phyloP scores from a whole-genome alignment of 2,329 filamentous ascomycete genomes.

The Pyrenophora seminiperda region DNA sequence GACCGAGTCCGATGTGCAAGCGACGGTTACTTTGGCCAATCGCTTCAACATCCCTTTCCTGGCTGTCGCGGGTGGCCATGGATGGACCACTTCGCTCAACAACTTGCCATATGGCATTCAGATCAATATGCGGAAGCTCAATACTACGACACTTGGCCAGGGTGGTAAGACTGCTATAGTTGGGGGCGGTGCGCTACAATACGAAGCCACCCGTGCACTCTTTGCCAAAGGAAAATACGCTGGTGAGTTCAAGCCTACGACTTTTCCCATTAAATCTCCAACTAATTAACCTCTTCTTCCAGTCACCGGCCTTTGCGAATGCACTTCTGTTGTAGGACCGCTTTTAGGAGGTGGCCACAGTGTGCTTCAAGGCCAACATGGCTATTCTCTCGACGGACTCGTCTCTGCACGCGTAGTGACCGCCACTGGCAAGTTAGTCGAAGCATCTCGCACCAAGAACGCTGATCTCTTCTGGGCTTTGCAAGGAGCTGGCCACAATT shows the following conservation, averaged over 20 bases:
- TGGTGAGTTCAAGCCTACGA: slow-evolving; percentile 22
- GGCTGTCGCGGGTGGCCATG: slow-evolving; percentile 44
- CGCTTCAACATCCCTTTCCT: slow-evolving; percentile 44
- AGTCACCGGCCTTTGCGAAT: slow-evolving; percentile 29
- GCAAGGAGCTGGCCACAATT: slow-evolving; percentile 47
- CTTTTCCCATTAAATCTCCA: not conserved
- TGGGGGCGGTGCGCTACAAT: slow-evolving; percentile 35
- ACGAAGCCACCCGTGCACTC: slow-evolving; percentile 33
- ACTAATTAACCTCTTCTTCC: not conserved
- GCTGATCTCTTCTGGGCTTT: slow-evolving; percentile 50
- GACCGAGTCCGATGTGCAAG: slow-evolving; percentile 24
- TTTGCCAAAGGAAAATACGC: slow-evolving; percentile 38
- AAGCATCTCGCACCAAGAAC: slow-evolving; percentile 34
- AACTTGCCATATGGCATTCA: slow-evolving; percentile 34
- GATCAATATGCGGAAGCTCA: slow-evolving; percentile 41
- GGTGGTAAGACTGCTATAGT: slow-evolving; percentile 31
- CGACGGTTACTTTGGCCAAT: slow-evolving; percentile 15
- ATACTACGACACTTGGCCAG: slow-evolving; percentile 27
- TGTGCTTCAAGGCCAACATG: slow-evolving; percentile 55
- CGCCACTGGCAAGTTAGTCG: slow-evolving; percentile 38
- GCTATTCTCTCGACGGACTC: slow-evolving; percentile 41
- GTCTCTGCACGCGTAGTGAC: slow-evolving; percentile 32
- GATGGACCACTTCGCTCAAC: slow-evolving; percentile 35
- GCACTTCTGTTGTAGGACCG: slow-evolving; percentile 60
- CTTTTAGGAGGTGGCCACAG: slow-evolving; percentile 64